Base-by-base conservation (phyloP, 1,284 basidiomycete genomes). In the Phlebopus sp. region DNA sequence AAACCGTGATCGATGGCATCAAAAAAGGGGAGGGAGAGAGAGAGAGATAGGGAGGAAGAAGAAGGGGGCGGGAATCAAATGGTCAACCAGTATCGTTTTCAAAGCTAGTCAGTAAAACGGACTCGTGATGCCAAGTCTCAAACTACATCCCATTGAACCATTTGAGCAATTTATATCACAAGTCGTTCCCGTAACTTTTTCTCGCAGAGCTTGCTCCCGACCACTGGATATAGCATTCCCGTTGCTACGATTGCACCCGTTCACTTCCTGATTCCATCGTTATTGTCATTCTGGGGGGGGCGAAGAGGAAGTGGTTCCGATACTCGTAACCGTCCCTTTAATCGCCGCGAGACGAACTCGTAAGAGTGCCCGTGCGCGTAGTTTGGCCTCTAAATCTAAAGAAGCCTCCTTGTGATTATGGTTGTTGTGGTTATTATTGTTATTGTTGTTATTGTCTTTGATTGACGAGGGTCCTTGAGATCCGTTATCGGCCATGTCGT, bases 331-430 rank as follows among this genome's bases (percentile, higher is more conserved):
- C 17, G 49, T 47, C 47, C 68, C 67, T 60, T 73, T 79, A 52
- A 74, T 77, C 37, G 72, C 73, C 14, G 73, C 75, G 29, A 82
- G 69, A 44, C 76, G 73, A 31, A 71, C 69, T 17, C 71, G 73
- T 55, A 82, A 58, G 50, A 71, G 75, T 42, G 76, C 75, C 56
- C 77, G 75, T 39, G 63, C 64, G 51, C 77, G 74, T 55, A 82
- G 64, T 52, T 63, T 67, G 53, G 63, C 70, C 60, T 79, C 80
- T 50, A 69, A 53, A 47, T 44, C 44, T 4, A 29, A 29, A 36
- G 21, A 31, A 11, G n/a, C 15, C 11, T 43, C 44, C 0, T 1
- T 6, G 15, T 42, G n/a, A 4, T 41, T 47, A 25, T n/a, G n/a
- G 10, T 17, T 13, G 3, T 17, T 19, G n/a, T 42, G 4, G 14